Conservation (phyloP, 495 filamentous ascomycete genomes). For the Trichoderma reesei region DNA sequence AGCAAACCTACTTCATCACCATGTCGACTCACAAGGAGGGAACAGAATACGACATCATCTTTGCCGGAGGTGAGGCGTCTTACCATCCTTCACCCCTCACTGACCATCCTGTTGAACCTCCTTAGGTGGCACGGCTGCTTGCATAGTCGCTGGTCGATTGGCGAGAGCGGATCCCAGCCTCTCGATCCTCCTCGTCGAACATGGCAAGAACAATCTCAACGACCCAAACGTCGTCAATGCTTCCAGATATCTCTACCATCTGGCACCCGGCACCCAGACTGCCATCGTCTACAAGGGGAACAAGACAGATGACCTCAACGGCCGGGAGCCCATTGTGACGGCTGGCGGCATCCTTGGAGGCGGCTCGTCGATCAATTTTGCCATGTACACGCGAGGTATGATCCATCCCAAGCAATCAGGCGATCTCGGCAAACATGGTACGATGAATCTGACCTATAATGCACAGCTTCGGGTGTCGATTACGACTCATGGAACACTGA, state of each 20-base stretch:
- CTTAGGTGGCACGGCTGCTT: conserved; percentile 33
- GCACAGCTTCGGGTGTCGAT: conserved; percentile 13
- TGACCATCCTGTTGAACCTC: background rate
- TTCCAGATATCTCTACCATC: conserved; percentile 22
- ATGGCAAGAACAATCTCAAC: conserved; percentile 28
- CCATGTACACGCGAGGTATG: conserved; percentile 31
- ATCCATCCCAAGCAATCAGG: too few species aligned
- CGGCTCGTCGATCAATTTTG: conserved; percentile 50
- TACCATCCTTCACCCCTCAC: background rate
- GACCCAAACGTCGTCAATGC: conserved; percentile 25
- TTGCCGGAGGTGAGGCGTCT: background rate
- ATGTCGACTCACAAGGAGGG: conserved; percentile 1
- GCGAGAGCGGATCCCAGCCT: conserved; percentile 30
- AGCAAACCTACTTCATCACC: background rate
- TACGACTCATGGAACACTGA: conserved; percentile 43
- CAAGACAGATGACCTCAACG: conserved; percentile 33
- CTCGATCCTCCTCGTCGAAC: conserved; percentile 33
- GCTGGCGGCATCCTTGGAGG: conserved; percentile 48
- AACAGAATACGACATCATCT: conserved; percentile 4
- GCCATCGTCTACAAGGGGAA: conserved; percentile 27
- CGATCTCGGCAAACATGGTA: background rate
- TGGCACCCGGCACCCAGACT: conserved; percentile 25
- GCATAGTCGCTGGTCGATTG: conserved; percentile 32
- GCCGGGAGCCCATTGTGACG: conserved; percentile 37
- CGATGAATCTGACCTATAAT: conserved; percentile 23